Evolutionary conservation across 2,329 filamentous ascomycete species (phyloP), one percentile per base, ranked within the genome.

Genomic region (Clonostachys rhizophaga): DNA sequence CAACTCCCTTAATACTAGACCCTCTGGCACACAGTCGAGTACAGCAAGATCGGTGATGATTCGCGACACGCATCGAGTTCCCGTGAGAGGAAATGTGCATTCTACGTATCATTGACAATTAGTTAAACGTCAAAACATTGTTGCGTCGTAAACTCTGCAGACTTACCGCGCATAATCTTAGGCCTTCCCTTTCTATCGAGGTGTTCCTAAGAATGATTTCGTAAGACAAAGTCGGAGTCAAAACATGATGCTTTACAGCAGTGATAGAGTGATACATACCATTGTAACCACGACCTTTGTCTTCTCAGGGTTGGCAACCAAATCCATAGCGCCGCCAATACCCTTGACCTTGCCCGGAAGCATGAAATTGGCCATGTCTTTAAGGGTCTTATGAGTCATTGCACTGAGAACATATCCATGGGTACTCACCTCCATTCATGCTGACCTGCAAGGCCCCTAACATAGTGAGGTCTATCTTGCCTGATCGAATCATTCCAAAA

Each of bases 261-360:
- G 20, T 20, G 20, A 16, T 16, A 20, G 20, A 6, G 20, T 20
- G 20, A 6, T 20, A 20, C 20, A 20, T 20, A 6, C 84, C 4
- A 83, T 87, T 1, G 83, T 79, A 4, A 87, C 83, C 5, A 88
- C 82, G 54, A 88, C 86, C 72, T 86, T 87, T 53, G 84, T 88
- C 57, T 76, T 74, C 54, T 86, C 81, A 1, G 84, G 84, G 64
- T 87, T 87, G 36, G 81, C 84, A 10, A 88, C 83, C 8, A 88
- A 69, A 60, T 88, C 84, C 84, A 88, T 88, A 16, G 84, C 84
- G 30, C 84, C 84, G 51, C 89, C 89, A 84, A 95, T 94, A n/a
- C 89, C 89, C 75, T 94, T 94, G 11, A 89, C 81, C 67, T 92
- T 92, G 20, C 89, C 89, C 0, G 89, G 89, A 52, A 95, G 87